Percentiles rank a stretch among this genome's conserved stretches.
Conservation (phyloP, 164 flowering plant genomes). For the Kingdonia uniflora region DNA sequence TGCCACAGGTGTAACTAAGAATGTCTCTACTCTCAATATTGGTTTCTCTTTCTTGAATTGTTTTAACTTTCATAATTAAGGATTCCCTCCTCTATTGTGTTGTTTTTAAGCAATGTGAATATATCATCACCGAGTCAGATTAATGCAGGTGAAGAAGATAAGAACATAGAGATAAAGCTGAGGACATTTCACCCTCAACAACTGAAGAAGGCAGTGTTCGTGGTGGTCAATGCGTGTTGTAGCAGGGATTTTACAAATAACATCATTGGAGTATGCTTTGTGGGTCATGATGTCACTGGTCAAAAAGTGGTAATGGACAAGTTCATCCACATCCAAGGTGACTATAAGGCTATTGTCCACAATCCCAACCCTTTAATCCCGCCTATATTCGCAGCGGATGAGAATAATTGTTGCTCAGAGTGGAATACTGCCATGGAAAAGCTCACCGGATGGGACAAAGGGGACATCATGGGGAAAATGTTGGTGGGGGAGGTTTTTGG, state of each 20-base stretch:
- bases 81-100: background rate
- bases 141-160: slow-evolving; percentile 91
- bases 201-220: slow-evolving; percentile 44
- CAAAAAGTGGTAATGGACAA: slow-evolving; percentile 94
- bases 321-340: slow-evolving; percentile 87
- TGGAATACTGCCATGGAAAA: slow-evolving; percentile 98
- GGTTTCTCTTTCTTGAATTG: background rate
- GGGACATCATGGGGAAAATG: slow-evolving; percentile 67
- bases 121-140: slow-evolving; percentile 8
- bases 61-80: background rate
- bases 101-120: slow-evolving; percentile 2
- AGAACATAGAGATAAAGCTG: slow-evolving; percentile 83
- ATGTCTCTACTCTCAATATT: too few species aligned
- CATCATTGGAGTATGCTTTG: slow-evolving; percentile 90
- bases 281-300: slow-evolving; percentile 95
- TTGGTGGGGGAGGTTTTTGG: slow-evolving; percentile 93
- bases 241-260: slow-evolving; percentile 72
- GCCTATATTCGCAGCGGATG: slow-evolving; percentile 96
- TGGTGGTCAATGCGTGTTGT: slow-evolving; percentile 92
- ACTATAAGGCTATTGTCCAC: slow-evolving; percentile 89
- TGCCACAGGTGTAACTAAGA: too few species aligned
- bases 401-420: slow-evolving; percentile 86
- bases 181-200: slow-evolving; percentile 57
- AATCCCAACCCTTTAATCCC: slow-evolving; percentile 92
- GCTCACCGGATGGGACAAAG: slow-evolving; percentile 80